These are phyloP conservation scores for Collybiopsis confluens DNA, from an alignment of 768 basidiomycete genomes.

Conservation along the genomic window DNA sequence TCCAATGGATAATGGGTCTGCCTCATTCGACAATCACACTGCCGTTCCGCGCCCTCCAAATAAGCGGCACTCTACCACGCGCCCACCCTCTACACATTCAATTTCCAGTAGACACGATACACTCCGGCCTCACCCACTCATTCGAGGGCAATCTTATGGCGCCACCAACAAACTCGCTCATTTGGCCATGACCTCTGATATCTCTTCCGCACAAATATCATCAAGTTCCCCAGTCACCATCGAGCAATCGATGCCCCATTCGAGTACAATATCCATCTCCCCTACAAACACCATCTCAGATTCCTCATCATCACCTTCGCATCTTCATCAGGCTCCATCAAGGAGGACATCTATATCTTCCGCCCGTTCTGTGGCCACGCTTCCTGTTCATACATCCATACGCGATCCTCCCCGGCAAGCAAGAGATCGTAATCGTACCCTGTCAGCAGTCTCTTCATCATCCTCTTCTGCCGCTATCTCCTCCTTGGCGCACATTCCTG, in stretches of 20 bases:
- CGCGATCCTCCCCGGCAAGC: slow-evolving; percentile 22
- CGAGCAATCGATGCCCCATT: slow-evolving; percentile 26
- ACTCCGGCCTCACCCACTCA: slow-evolving; percentile 74
- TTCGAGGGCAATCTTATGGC: slow-evolving; percentile 68
- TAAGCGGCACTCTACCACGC: slow-evolving; percentile 39
- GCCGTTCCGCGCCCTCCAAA: slow-evolving; percentile 24
- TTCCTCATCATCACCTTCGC: slow-evolving; percentile 25
- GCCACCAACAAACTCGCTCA: slow-evolving; percentile 48
- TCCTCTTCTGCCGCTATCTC: slow-evolving; percentile 52
- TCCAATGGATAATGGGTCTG: slow-evolving; percentile 26
- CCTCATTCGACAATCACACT: slow-evolving; percentile 31
- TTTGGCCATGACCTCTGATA: slow-evolving; percentile 35
- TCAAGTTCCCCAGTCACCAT: slow-evolving; percentile 29
- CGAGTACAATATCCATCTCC: slow-evolving; percentile 15
- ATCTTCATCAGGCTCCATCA: slow-evolving; percentile 26
- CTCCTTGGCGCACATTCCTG: slow-evolving; percentile 51
- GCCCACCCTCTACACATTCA: slow-evolving; percentile 65
- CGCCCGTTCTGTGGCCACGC: slow-evolving; percentile 52
- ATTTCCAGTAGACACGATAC: slow-evolving; percentile 29
- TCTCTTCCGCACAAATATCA: slow-evolving; percentile 26
- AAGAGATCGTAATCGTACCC: slow-evolving; percentile 48
- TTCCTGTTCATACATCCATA: slow-evolving; percentile 37
- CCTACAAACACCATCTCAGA: slow-evolving; percentile 12
- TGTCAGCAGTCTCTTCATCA: slow-evolving; percentile 55
- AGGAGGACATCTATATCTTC: slow-evolving; percentile 58